Percentiles rank a stretch among this genome's conserved stretches.
These are phyloP conservation scores for Erucastrum elatum DNA, from an alignment of 345 rosid species.

Conservation along the genomic window DNA sequence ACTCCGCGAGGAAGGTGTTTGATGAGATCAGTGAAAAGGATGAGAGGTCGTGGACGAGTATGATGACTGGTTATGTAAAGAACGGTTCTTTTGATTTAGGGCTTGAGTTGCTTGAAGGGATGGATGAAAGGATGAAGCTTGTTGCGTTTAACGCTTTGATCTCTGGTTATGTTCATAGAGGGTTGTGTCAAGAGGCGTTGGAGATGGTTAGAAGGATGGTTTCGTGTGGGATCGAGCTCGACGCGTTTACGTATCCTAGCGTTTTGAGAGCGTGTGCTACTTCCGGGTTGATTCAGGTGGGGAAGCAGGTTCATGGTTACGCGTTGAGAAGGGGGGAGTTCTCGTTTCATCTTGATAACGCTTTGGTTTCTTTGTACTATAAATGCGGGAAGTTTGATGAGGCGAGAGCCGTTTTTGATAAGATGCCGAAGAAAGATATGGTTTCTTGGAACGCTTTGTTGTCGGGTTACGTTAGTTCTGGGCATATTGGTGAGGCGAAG, in stretches of 20 bases:
- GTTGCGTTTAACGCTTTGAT: conserved; percentile 42
- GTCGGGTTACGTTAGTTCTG: conserved; percentile 42
- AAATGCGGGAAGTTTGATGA: conserved; percentile 41
- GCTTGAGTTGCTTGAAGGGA: conserved; percentile 25
- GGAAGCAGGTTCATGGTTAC: conserved; percentile 41
- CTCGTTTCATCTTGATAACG: conserved; percentile 38
- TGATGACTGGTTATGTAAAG: conserved; percentile 40
- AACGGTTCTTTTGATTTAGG: conserved; percentile 37
- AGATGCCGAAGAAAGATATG: conserved; percentile 38
- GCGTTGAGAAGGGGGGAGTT: conserved; percentile 33
- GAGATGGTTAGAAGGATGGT: conserved; percentile 40
- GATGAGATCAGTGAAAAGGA: conserved; percentile 41
- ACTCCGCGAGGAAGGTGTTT: conserved; percentile 35
- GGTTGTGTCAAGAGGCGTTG: conserved; percentile 36
- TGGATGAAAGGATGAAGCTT: conserved; percentile 36
- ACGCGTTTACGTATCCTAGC: conserved; percentile 43
- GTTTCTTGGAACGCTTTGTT: conserved; percentile 47
- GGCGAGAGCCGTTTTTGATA: conserved; percentile 37
- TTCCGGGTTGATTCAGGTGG: conserved; percentile 34
- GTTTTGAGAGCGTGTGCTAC: conserved; percentile 41
- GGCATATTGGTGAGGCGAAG: conserved; percentile 42
- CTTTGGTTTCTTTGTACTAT: conserved; percentile 35
- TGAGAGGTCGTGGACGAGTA: conserved; percentile 46
- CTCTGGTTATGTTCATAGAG: conserved; percentile 42
- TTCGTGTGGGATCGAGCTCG: conserved; percentile 35